Conservation (phyloP, 441 rosid genomes). For the Populus hybrid region DNA sequence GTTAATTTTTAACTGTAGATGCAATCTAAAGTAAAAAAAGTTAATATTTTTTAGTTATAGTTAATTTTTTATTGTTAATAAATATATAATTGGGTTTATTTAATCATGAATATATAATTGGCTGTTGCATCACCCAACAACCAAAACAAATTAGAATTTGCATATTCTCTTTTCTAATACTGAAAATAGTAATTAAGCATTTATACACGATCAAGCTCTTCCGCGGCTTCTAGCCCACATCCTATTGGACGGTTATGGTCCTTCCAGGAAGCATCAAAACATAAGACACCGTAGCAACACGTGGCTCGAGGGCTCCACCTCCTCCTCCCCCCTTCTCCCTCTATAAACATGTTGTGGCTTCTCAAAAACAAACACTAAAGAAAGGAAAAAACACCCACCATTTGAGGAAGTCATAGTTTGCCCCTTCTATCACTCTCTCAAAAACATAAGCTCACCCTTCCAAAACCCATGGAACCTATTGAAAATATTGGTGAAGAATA, state of each 20-base stretch:
- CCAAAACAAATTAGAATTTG: too few species aligned
- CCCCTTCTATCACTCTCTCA: background rate
- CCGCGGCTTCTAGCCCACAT: background rate
- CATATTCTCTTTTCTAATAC: background rate
- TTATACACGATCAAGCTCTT: background rate
- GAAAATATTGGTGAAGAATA: conserved; percentile 44
- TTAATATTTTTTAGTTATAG: too few species aligned
- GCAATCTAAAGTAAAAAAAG: too few species aligned
- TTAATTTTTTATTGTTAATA: too few species aligned
- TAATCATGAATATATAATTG: too few species aligned
- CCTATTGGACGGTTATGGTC: conserved; percentile 26
- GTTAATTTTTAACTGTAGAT: too few species aligned
- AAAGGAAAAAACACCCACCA: too few species aligned
- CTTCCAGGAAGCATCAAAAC: conserved; percentile 17
- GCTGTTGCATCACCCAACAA: too few species aligned
- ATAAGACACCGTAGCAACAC: background rate
- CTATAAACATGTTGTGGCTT: background rate
- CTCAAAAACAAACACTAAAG: background rate
- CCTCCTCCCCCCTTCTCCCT: background rate
- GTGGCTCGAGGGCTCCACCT: background rate
- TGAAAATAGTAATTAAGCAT: background rate
- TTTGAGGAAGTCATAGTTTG: background rate
- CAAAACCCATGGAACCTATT: conserved; percentile 22
- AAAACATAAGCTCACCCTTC: background rate
- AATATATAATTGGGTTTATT: too few species aligned